Percentiles rank a stretch among this genome's conserved stretches.
These are phyloP conservation scores for Wickerhamiella azyma DNA, from an alignment of 805 yeast species.

Conservation along the genomic window DNA sequence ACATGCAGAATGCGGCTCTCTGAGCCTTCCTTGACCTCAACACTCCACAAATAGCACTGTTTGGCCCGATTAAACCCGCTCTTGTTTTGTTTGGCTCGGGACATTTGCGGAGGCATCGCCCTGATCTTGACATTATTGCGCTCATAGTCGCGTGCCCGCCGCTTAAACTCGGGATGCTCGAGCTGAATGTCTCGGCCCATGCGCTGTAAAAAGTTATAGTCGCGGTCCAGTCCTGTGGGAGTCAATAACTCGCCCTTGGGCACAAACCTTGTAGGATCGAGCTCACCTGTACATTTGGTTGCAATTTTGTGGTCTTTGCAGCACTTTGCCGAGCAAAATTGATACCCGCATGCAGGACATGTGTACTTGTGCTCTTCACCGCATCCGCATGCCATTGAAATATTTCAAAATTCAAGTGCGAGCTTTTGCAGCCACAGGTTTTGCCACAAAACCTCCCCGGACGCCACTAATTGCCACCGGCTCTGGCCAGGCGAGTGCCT, in stretches of 20 bases:
- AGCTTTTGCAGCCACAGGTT: background rate
- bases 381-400: conserved; percentile 9
- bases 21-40: conserved; percentile 37
- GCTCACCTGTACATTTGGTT: conserved; percentile 50
- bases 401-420: background rate
- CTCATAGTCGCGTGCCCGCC: conserved; percentile 30
- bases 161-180: conserved; percentile 35
- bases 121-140: conserved; percentile 55
- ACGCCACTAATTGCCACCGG: background rate
- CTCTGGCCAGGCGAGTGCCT: too few species aligned
- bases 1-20: conserved; percentile 9
- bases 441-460: background rate
- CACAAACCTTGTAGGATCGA: conserved; percentile 48
- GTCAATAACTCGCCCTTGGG: conserved; percentile 34
- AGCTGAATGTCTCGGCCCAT: conserved; percentile 49
- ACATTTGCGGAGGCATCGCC: conserved; percentile 61
- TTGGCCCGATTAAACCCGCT: conserved; percentile 55
- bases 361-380: conserved; percentile 41
- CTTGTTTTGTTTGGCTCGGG: conserved; percentile 46
- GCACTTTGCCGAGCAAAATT: conserved; percentile 61
- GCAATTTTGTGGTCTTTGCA: conserved; percentile 54
- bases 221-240: conserved; percentile 48
- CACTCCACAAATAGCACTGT: conserved; percentile 59
- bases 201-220: conserved; percentile 57
- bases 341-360: conserved; percentile 63